Evolutionary conservation across 345 rosid genomes (phyloP).

Genomic region (Bruguiera parviflora): DNA sequence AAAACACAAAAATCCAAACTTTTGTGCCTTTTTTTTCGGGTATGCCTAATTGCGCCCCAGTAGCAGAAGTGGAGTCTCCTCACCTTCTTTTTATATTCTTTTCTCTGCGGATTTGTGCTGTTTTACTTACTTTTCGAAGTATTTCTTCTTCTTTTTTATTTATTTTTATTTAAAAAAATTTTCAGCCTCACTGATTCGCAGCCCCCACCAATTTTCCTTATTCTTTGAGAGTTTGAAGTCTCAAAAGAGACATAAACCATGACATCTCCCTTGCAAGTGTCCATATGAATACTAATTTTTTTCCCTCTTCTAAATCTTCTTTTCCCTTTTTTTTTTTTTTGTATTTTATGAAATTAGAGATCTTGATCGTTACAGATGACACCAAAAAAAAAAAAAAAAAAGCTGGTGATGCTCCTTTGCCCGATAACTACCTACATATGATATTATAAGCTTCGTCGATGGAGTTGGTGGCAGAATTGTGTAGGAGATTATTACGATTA

Average conservation of each 20-base stretch:
- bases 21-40: constrained; percentile 7
- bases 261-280: background rate
- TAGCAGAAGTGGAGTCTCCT: background rate
- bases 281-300: background rate
- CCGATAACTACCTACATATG: too few relatives aligned
- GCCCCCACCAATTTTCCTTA: background rate
- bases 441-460: too few relatives aligned
- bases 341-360: background rate
- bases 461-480: too few relatives aligned
- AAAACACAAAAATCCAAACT: constrained; percentile 14
- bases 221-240: background rate
- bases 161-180: too few relatives aligned
- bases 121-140: background rate
- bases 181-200: background rate
- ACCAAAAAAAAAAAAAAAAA: too few relatives aligned
- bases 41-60: background rate
- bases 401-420: too few relatives aligned
- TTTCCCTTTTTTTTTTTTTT: background rate
- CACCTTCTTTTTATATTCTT: background rate
- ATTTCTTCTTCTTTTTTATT: background rate
- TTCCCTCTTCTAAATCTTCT: background rate
- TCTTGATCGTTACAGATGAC: too few relatives aligned
- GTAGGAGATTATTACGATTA: too few relatives aligned
- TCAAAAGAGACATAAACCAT: background rate
- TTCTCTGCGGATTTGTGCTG: constrained; percentile 28